Base-by-base conservation (phyloP, 129 eudicot genomes). In the Artemisia argyi region DNA sequence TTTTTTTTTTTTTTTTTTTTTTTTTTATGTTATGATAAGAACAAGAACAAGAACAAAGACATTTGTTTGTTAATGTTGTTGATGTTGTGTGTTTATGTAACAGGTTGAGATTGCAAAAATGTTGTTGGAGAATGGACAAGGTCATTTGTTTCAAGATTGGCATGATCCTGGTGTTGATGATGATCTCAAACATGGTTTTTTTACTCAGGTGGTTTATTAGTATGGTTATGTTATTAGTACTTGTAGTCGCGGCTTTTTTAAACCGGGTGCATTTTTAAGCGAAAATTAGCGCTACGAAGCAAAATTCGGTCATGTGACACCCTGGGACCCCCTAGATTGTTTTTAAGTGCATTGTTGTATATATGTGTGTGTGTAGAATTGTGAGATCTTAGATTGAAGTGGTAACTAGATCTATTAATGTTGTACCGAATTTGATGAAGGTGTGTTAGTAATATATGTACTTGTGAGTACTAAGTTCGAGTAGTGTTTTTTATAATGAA, bases 61-160 rank as follows among this genome's bases (percentile, higher is more conserved):
- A 11, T 30, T 47, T 28, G 14, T 7, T 20, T 32, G 32, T 62
- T 18, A 14, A 68, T 65, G 20, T 22, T 78, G 50, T 11, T 71
- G 64, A 60, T 19, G 0, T 0, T 20, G 11, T 56, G 32, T 39
- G 18, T 24, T 12, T 24, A 51, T 9, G 65, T 28, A 28, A 3
- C 51, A 94, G 99, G 77, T 84, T 56, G 96, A 90, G 58, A 71
- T 94, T 76, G 97, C 82, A 28, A 94, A 86, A 71, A 82, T 82
- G 93, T 73, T 94, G 74, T 19, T 94, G 68, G 91, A 88, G 70
- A 74, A 74, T 83, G 89, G 87, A 16, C 99, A 94, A 69, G 79
- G 79, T 18, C 99, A 94, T 77, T 69, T 90, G 83, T 94, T 94
- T 69, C 78, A 94, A 79, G 82, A 83, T 72, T 94, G 99, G 99